Evolutionary conservation across 345 rosid genomes (phyloP).

Genomic region (Capsella bursapastoris): DNA sequence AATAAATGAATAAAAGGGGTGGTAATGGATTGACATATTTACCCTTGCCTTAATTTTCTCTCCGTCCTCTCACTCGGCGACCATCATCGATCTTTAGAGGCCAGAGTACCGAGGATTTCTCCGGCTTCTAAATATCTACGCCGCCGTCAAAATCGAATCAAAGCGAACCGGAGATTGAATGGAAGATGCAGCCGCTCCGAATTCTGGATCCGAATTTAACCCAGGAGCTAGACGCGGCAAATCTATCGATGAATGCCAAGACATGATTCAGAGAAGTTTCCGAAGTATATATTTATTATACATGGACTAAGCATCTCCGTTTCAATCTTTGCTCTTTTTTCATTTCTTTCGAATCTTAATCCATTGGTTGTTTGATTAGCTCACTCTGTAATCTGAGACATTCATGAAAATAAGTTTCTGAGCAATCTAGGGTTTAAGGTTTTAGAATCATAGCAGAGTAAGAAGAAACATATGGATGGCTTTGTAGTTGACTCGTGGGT

Average conservation of each 20-base stretch:
- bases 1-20: not conserved
- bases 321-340: not conserved
- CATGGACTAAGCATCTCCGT: not conserved
- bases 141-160: conserved; percentile 12
- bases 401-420: not conserved
- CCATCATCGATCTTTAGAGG: conserved; percentile 24
- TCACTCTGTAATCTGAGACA: not conserved
- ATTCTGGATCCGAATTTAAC: conserved; percentile 26
- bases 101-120: not conserved
- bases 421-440: conserved; percentile 33
- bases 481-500: not conserved
- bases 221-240: conserved; percentile 29
- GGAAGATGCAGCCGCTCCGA: conserved; percentile 42
- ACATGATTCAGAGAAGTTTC: conserved; percentile 45
- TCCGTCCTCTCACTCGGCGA: conserved; percentile 6
- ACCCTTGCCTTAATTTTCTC: conserved; percentile 6
- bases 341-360: not conserved
- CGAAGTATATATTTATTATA: conserved; percentile 35
- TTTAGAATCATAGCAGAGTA: conserved; percentile 1
- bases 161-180: conserved; percentile 18
- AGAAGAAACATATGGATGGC: not conserved
- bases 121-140: not conserved
- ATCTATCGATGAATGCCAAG: conserved; percentile 44
- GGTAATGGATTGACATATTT: not conserved
- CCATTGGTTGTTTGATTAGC: not conserved